A percentile compares a stretch with the other conserved stretches of the same genome.
Evolutionary conservation across 2,329 filamentous ascomycete genomes (phyloP).

Genomic region (Pseudohalonectria lignicola): DNA sequence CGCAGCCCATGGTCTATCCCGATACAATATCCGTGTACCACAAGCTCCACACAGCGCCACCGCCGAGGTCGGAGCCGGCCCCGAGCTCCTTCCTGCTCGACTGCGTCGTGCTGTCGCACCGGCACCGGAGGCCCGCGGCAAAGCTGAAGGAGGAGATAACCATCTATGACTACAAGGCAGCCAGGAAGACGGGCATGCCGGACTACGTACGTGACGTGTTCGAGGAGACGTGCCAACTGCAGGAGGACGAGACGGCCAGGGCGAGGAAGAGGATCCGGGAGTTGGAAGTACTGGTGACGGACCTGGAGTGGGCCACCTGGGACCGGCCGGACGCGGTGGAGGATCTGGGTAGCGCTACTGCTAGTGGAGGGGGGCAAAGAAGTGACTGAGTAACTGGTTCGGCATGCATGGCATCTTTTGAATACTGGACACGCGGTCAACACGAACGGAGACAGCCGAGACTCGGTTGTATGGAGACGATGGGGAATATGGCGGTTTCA

Average conservation of each 20-base stretch:
- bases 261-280: constrained; percentile 42
- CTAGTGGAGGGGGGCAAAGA: constrained; percentile 2
- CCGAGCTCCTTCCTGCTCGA: constrained; percentile 47
- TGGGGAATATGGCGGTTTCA: too few species aligned
- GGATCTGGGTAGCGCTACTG: constrained; percentile 42
- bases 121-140: constrained; percentile 61
- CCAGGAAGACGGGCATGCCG: constrained; percentile 24
- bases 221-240: constrained; percentile 21
- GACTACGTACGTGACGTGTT: constrained; percentile 28
- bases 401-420: too few species aligned
- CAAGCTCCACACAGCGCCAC: constrained; percentile 51
- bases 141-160: constrained; percentile 68
- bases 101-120: constrained; percentile 63
- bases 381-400: too few species aligned
- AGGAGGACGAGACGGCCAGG: constrained; percentile 44
- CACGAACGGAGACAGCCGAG: too few species aligned
- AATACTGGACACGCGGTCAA: too few species aligned
- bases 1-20: constrained; percentile 75
- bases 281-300: constrained; percentile 45
- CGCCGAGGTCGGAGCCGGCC: constrained; percentile 20
- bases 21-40: constrained; percentile 78
- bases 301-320: constrained; percentile 65
- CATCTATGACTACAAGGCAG: constrained; percentile 52
- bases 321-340: constrained; percentile 60
- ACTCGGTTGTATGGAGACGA: too few species aligned